Percentiles rank a stretch among this genome's conserved stretches.
Evolutionary conservation across 2,329 filamentous ascomycete genomes (phyloP).

Genomic region (Ascochyta koolunga): DNA sequence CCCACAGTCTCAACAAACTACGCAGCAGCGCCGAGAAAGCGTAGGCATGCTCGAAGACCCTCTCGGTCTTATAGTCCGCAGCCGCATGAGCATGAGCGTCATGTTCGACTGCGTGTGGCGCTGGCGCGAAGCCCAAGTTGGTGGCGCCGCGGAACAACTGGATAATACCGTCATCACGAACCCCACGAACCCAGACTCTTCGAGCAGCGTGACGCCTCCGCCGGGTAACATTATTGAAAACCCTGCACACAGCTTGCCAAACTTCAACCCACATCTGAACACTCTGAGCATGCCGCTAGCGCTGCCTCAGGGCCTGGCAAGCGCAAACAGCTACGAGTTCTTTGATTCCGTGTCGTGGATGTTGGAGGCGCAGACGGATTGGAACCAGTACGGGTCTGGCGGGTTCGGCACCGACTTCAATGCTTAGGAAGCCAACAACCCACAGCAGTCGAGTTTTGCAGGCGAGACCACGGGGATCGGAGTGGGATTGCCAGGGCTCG

Average conservation of each 20-base stretch:
- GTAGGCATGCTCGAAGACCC: constrained; percentile 65
- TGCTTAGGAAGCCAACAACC: constrained; percentile 20
- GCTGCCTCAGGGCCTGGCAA: constrained; percentile 61
- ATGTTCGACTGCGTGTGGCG: constrained; percentile 86
- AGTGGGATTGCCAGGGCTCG: too few relatives aligned
- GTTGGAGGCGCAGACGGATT: constrained; percentile 71
- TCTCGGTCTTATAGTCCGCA: constrained; percentile 80
- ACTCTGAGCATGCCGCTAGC: constrained; percentile 60
- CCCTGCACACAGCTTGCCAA: constrained; percentile 40
- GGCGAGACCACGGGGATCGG: neutral
- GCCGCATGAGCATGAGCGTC: constrained; percentile 82
- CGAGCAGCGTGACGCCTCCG: constrained; percentile 66
- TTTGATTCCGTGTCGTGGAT: constrained; percentile 96
- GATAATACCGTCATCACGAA: constrained; percentile 78
- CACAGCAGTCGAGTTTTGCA: neutral
- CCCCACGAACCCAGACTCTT: constrained; percentile 82
- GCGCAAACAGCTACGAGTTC: constrained; percentile 63
- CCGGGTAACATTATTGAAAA: constrained; percentile 47
- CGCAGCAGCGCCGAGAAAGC: constrained; percentile 35
- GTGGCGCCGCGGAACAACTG: constrained; percentile 54
- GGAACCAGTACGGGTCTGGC: constrained; percentile 37
- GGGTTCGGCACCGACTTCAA: constrained; percentile 42
- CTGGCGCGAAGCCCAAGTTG: constrained; percentile 72
- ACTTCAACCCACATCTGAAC: constrained; percentile 47
- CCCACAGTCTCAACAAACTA: constrained; percentile 28